phyloP scores from a whole-genome alignment of 305 asterid species.

The Rubia peregrina region DNA sequence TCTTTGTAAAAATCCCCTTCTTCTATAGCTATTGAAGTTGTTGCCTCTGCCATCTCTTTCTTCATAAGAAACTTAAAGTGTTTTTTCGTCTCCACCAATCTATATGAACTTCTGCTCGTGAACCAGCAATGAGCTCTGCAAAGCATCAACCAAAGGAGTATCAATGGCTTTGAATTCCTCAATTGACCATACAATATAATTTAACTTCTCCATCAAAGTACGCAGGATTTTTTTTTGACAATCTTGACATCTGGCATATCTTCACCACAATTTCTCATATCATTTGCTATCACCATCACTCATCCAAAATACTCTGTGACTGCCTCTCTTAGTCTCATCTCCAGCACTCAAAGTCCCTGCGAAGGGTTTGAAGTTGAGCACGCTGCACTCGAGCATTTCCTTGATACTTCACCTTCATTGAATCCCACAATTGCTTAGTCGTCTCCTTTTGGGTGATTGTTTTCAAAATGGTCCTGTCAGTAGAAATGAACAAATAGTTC shows the following conservation, averaged over 20 bases:
- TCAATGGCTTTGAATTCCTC: not conserved
- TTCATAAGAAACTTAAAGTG: too few species aligned
- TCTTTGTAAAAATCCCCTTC: not conserved
- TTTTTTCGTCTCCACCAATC: too few species aligned
- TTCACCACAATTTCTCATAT: not conserved
- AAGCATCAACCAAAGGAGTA: not conserved
- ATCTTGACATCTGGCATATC: not conserved
- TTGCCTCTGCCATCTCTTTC: too few species aligned
- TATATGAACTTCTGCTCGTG: not conserved
- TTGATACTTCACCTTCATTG: not conserved
- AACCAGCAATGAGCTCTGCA: not conserved
- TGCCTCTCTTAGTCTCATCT: too few species aligned
- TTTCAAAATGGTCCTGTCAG: not conserved
- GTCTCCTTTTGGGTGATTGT: not conserved
- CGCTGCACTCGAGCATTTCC: not conserved
- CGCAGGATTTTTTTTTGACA: not conserved
- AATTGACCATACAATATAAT: not conserved
- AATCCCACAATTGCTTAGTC: not conserved
- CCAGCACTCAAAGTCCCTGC: too few species aligned
- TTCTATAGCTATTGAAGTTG: too few species aligned
- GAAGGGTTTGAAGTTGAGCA: too few species aligned
- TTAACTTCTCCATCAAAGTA: too few species aligned
- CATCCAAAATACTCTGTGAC: too few species aligned
- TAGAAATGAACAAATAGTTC: too few species aligned
- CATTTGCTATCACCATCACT: not conserved